Percentiles rank a stretch among this genome's conserved stretches.
Conservation (phyloP, 108 stramenopile genomes). For the Nitzschia sp. region DNA sequence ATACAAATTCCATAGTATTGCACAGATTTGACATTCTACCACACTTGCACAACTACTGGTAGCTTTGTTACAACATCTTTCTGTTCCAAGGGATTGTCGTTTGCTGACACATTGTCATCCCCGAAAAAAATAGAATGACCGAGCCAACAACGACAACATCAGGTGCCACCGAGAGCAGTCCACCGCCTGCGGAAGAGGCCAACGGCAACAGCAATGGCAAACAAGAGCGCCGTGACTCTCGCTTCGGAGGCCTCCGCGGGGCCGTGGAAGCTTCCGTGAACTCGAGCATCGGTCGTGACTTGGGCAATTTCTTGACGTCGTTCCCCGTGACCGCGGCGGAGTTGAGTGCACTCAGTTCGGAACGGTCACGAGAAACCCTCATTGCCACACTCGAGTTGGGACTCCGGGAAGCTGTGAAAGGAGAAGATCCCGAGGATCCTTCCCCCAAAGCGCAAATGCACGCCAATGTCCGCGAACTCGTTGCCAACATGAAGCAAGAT, state of each 20-base stretch:
- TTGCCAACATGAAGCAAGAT: conserved; percentile 44
- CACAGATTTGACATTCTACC: too few species aligned
- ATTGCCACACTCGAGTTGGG: conserved; percentile 63
- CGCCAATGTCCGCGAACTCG: conserved; percentile 40
- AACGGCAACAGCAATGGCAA: background rate
- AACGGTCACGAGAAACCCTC: conserved; percentile 58
- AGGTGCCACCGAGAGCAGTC: too few species aligned
- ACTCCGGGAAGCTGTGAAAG: conserved; percentile 21
- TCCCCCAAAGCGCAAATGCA: conserved; percentile 12
- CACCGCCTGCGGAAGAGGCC: too few species aligned
- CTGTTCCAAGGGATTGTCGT: too few species aligned
- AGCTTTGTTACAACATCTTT: too few species aligned
- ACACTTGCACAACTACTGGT: too few species aligned
- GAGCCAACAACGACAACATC: too few species aligned
- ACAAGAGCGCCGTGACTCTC: conserved; percentile 14
- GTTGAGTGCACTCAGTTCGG: conserved; percentile 52
- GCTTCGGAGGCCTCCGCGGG: conserved; percentile 55
- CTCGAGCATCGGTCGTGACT: conserved; percentile 37
- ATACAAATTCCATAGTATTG: too few species aligned
- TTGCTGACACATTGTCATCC: too few species aligned
- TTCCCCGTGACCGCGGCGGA: conserved; percentile 38
- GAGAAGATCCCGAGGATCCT: conserved; percentile 49
- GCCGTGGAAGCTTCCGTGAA: conserved; percentile 45
- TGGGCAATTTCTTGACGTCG: conserved; percentile 10
- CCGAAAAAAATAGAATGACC: too few species aligned